A percentile compares a stretch with the other conserved stretches of the same genome.
Conservation (phyloP, 805 yeast species). For the Cyberlindnera euphorbiae region DNA sequence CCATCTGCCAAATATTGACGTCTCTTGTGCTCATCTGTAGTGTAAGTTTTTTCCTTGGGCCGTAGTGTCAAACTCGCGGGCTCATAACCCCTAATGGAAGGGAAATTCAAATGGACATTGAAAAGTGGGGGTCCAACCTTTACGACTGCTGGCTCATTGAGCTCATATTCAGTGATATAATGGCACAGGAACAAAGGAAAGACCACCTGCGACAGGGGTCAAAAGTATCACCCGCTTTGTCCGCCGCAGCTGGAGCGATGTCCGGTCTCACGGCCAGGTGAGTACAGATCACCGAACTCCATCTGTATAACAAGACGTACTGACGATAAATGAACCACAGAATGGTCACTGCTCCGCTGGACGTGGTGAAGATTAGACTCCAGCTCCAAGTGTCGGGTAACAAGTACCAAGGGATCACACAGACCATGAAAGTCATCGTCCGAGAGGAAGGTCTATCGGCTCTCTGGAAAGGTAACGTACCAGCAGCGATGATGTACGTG, state of each 20-base stretch:
- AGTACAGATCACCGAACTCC: no score
- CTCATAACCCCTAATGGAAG: no score
- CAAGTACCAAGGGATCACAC: constrained; percentile 32
- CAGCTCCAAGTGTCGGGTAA: constrained; percentile 46
- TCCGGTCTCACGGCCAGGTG: constrained; percentile 40
- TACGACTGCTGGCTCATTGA: background rate
- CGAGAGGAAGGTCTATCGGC: constrained; percentile 66
- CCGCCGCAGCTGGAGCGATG: constrained; percentile 41
- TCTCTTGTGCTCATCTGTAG: no score
- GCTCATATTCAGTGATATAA: background rate
- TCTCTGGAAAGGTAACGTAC: constrained; percentile 95
- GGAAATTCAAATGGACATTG: no score
- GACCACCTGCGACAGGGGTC: constrained; percentile 44
- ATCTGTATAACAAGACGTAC: constrained; percentile 27
- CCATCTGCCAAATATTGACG: no score
- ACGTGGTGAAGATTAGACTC: constrained; percentile 69
- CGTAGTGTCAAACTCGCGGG: no score
- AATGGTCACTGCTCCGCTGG: constrained; percentile 70
- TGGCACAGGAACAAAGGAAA: constrained; percentile 10
- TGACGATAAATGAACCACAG: constrained; percentile 27
- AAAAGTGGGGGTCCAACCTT: background rate
- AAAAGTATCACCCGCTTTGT: constrained; percentile 34
- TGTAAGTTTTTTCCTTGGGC: no score
- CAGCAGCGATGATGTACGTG: constrained; percentile 84
- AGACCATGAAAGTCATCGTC: constrained; percentile 40